Percentiles rank a stretch among this genome's conserved stretches.
phyloP scores from a whole-genome alignment of 306 rosid genomes.

The Parietaria judaica region DNA sequence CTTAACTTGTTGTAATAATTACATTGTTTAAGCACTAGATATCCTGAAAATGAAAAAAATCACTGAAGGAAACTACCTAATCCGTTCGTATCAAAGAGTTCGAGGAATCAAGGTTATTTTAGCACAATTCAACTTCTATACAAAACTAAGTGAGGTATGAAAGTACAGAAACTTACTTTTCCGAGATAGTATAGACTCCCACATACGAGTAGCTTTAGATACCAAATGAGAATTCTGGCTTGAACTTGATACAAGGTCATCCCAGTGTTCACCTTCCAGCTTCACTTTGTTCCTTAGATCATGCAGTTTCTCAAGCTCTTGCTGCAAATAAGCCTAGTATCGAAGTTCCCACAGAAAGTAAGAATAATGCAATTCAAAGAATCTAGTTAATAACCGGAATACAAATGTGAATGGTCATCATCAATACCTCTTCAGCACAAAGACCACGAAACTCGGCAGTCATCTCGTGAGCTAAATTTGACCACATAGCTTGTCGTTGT shows the following conservation, averaged over 20 bases:
- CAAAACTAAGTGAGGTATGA: neutral
- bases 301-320: slow-evolving; percentile 91
- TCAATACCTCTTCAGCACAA: slow-evolving; percentile 94
- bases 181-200: slow-evolving; percentile 96
- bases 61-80: neutral
- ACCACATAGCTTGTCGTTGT: slow-evolving; percentile 96
- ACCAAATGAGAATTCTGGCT: slow-evolving; percentile 98
- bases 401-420: slow-evolving; percentile 15
- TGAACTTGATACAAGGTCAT: slow-evolving; percentile 94
- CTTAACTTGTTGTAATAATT: too few species aligned
- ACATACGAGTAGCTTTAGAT: slow-evolving; percentile 88
- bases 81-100: neutral
- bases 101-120: neutral
- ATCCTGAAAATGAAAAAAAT: neutral
- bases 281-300: slow-evolving; percentile 95
- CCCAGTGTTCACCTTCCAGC: slow-evolving; percentile 98
- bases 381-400: neutral
- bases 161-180: slow-evolving; percentile 58
- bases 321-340: slow-evolving; percentile 93
- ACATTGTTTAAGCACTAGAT: too few species aligned
- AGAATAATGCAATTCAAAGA: neutral
- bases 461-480: slow-evolving; percentile 97
- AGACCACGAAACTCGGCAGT: slow-evolving; percentile 97
- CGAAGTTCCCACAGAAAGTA: slow-evolving; percentile 25
- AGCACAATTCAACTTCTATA: slow-evolving; percentile 10